These are phyloP conservation scores for Fagus crenata DNA, from an alignment of 306 rosid genomes.

Conservation along the genomic window DNA sequence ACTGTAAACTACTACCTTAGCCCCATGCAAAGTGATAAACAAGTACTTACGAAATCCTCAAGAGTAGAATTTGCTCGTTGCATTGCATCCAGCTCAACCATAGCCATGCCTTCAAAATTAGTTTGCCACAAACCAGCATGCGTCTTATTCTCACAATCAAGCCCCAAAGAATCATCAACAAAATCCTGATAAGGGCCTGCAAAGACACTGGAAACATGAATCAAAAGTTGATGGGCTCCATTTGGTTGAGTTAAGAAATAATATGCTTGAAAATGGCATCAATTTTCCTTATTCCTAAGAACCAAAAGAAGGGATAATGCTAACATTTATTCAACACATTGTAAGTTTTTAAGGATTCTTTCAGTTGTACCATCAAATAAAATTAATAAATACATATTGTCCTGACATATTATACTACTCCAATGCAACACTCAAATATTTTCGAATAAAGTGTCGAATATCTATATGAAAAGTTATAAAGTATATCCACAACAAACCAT, in stretches of 20 bases:
- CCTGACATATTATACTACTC: no score
- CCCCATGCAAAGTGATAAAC: conserved; percentile 9
- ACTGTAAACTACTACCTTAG: conserved; percentile 6
- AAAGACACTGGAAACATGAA: conserved; percentile 18
- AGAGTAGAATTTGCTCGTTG: conserved; percentile 85
- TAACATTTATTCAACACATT: background rate
- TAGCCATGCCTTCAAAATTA: conserved; percentile 41
- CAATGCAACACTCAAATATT: no score
- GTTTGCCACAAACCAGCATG: conserved; percentile 26
- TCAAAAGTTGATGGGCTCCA: background rate
- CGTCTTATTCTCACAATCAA: conserved; percentile 29
- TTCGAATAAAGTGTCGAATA: background rate
- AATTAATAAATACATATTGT: no score
- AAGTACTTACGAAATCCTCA: conserved; percentile 84
- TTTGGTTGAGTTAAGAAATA: background rate
- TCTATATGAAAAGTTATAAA: background rate
- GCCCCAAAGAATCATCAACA: conserved; percentile 35
- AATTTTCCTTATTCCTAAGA: background rate
- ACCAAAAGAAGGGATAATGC: background rate
- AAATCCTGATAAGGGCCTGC: conserved; percentile 46
- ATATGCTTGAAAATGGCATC: background rate
- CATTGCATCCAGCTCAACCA: conserved; percentile 77
- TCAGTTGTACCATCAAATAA: no score
- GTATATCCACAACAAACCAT: background rate
- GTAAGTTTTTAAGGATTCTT: no score